These are phyloP conservation scores for Fagopyrum homotropicum DNA, from an alignment of 148 eudicot species.

Conservation along the genomic window DNA sequence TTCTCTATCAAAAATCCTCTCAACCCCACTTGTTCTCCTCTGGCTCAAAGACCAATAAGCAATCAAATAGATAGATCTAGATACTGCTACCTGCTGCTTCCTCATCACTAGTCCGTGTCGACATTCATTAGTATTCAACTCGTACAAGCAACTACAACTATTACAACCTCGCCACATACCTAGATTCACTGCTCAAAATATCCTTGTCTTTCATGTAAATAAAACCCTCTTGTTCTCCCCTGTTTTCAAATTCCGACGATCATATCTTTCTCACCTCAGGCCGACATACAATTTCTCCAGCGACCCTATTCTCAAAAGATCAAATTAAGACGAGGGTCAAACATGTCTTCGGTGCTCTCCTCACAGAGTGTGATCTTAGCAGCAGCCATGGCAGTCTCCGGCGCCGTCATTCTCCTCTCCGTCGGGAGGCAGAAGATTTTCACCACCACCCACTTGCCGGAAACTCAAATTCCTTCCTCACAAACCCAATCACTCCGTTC, in stretches of 20 bases:
- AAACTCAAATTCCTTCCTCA: conserved; percentile 12
- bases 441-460: conserved; percentile 19
- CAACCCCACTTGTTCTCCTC: not conserved
- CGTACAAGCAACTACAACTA: not conserved
- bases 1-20: not conserved
- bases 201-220: not conserved
- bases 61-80: not conserved
- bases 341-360: conserved; percentile 32
- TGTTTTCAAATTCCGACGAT: not conserved
- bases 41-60: not conserved
- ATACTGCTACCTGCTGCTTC: not conserved
- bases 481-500: conserved; percentile 28
- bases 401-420: conserved; percentile 43
- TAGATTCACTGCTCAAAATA: not conserved
- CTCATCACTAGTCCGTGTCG: not conserved
- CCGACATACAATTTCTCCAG: not conserved
- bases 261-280: not conserved
- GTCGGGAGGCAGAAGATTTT: conserved; percentile 26
- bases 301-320: not conserved
- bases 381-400: conserved; percentile 64
- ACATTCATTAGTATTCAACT: not conserved
- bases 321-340: not conserved
- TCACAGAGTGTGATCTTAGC: conserved; percentile 47
- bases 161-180: not conserved
- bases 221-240: not conserved